Evolutionary conservation across 148 eudicot genomes (phyloP).

Genomic region (Bassia scoparia): DNA sequence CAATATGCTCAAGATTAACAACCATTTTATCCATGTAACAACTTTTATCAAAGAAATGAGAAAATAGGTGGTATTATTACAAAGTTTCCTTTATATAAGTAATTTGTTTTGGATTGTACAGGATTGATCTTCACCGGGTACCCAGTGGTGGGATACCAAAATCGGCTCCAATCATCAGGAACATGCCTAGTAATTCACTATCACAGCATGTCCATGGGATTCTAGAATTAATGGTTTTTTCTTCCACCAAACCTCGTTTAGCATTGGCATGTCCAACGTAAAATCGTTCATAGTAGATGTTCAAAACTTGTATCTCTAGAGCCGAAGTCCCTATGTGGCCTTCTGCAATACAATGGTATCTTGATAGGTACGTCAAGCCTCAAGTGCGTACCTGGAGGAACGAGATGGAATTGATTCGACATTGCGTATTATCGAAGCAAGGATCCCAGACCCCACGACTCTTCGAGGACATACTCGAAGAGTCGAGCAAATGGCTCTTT

Average conservation of each 20-base stretch:
- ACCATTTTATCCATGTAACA: no score
- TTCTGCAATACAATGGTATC: conserved; percentile 57
- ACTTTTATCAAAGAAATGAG: no score
- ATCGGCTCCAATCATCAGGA: conserved; percentile 71
- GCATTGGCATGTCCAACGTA: conserved; percentile 45
- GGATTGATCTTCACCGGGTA: conserved; percentile 55
- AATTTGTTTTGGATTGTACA: not conserved
- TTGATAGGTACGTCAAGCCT: conserved; percentile 72
- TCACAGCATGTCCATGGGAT: conserved; percentile 72
- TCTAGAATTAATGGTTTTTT: conserved; percentile 50
- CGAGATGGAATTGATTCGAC: conserved; percentile 70
- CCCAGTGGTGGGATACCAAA: conserved; percentile 64
- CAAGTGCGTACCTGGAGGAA: conserved; percentile 61
- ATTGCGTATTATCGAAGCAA: conserved; percentile 69
- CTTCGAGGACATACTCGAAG: conserved; percentile 56
- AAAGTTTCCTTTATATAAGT: no score
- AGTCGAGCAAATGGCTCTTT: conserved; percentile 69
- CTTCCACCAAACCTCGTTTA: conserved; percentile 58
- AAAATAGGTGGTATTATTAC: no score
- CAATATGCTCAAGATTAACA: no score
- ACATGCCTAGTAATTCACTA: conserved; percentile 41
- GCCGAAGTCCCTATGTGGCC: conserved; percentile 57
- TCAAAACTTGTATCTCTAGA: conserved; percentile 43
- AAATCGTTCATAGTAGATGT: conserved; percentile 59
- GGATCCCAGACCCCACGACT: conserved; percentile 58